Evolutionary conservation across 768 basidiomycete genomes (phyloP), one percentile per base, ranked within the genome.

Genomic region (Leucocoprinus leucothites): DNA sequence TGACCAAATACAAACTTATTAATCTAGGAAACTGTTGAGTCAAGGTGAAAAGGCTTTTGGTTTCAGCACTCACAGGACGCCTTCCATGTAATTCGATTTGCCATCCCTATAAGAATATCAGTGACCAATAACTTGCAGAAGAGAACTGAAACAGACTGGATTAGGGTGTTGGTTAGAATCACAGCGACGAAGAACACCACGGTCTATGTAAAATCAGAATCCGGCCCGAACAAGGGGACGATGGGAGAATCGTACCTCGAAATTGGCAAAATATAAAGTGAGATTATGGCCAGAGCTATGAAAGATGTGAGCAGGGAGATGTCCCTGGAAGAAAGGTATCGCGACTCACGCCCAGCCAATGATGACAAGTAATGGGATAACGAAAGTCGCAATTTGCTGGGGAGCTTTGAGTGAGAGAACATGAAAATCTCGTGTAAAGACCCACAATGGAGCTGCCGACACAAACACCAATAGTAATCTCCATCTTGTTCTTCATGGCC

Each of bases 61-160:
- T n/a, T 26, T 5, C 48, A 21, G 43, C 2, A 64, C 71, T 18
- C 61, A 76, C 90, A 94, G 89, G 41, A 92, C 67, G 31, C 94
- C 94, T 72, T 95, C 94, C 86, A 96, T 89, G 65, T 92, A 94
- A 64, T 95, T 94, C 14, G 89, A 87, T 63, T 86, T 87, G 43
- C 93, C 93, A 59, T 91, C 88, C 72, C 85, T 82, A 45, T 38
- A 13, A 38, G n/a, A 11, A 35, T n/a, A 22, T 44, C 34, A 31
- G 51, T 46, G 42, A 57, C 57, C 18, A 57, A 36, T 31, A 51
- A 6, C 36, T 51, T 31, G 35, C 25, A 13, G 14, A 40, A 48
- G 36, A 44, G 36, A 42, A 46, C 34, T 58, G 24, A 36, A 6
- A 77, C 83, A 44, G 57, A 82, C 84, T 85, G 83, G 58, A 92